Percentiles rank a stretch among this genome's conserved stretches.
phyloP scores from a whole-genome alignment of 345 rosid genomes.

The Camelina sativa region DNA sequence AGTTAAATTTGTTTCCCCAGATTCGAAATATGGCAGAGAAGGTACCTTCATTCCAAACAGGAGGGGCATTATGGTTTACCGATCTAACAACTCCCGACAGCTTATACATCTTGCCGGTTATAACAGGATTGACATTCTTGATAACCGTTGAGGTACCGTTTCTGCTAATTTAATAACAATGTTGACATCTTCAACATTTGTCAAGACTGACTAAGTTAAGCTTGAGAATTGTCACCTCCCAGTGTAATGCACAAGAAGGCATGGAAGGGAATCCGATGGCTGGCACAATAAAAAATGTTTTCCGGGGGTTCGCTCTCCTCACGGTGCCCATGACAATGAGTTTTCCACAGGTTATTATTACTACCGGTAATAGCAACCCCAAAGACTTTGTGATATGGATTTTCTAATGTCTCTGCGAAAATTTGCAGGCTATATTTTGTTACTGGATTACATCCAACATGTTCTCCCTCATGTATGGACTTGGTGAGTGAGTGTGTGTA shows the following conservation, averaged over 20 bases:
- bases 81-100: slow-evolving; percentile 78
- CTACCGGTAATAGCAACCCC: not conserved
- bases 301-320: slow-evolving; percentile 62
- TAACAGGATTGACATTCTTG: slow-evolving; percentile 69
- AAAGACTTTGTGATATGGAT: not conserved
- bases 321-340: slow-evolving; percentile 75
- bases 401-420: slow-evolving; percentile 12
- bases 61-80: slow-evolving; percentile 84
- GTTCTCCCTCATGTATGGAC: slow-evolving; percentile 73
- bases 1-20: slow-evolving; percentile 39
- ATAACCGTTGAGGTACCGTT: slow-evolving; percentile 80
- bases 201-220: not conserved
- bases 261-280: slow-evolving; percentile 82
- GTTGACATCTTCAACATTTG: slow-evolving; percentile 6
- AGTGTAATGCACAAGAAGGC: slow-evolving; percentile 88
- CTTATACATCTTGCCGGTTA: slow-evolving; percentile 70
- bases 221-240: not conserved
- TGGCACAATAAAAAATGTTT: slow-evolving; percentile 60
- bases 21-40: slow-evolving; percentile 86
- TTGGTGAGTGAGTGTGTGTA: slow-evolving; percentile 54
- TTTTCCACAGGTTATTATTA: slow-evolving; percentile 67
- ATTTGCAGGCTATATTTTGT: slow-evolving; percentile 84
- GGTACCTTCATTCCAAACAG: slow-evolving; percentile 77
- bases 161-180: slow-evolving; percentile 18
- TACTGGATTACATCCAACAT: slow-evolving; percentile 90